Percentiles rank a stretch among this genome's conserved stretches.
These are phyloP conservation scores for Glonium stellatum DNA, from an alignment of 495 filamentous ascomycete genomes.

Conservation along the genomic window DNA sequence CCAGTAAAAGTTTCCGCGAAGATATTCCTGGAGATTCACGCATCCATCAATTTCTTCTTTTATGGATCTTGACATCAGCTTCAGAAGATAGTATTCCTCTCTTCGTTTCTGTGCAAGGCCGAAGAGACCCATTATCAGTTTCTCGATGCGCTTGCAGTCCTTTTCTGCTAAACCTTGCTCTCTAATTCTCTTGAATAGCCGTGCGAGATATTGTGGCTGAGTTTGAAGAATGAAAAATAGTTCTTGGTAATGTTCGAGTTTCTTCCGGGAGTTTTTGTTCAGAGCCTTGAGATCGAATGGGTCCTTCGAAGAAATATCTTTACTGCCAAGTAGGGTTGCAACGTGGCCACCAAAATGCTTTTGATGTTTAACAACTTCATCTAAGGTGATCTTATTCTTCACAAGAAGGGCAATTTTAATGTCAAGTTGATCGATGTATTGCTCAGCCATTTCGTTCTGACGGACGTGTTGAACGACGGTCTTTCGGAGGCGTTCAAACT, in stretches of 20 bases:
- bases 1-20: constrained; percentile 92
- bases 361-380: constrained; percentile 96
- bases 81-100: constrained; percentile 95
- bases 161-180: constrained; percentile 84
- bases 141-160: constrained; percentile 84
- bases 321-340: constrained; percentile 78
- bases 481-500: constrained; percentile 88
- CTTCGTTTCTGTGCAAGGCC: constrained; percentile 94
- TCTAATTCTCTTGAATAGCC: constrained; percentile 75
- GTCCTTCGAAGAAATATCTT: constrained; percentile 77
- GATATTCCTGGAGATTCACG: constrained; percentile 68
- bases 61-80: constrained; percentile 73
- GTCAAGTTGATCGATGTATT: constrained; percentile 95
- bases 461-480: constrained; percentile 94
- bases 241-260: constrained; percentile 94
- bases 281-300: constrained; percentile 94
- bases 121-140: constrained; percentile 93
- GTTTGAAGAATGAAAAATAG: constrained; percentile 97
- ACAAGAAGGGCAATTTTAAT: constrained; percentile 98
- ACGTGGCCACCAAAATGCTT: constrained; percentile 92
- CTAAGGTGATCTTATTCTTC: constrained; percentile 98
- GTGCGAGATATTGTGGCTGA: constrained; percentile 86
- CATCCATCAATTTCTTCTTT: constrained; percentile 80
- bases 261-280: constrained; percentile 90
- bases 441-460: constrained; percentile 93